A percentile compares a stretch with the other conserved stretches of the same genome.
Evolutionary conservation across 192 early-diverging fungal species (phyloP).

Genomic region (Backusella tuberculispora): DNA sequence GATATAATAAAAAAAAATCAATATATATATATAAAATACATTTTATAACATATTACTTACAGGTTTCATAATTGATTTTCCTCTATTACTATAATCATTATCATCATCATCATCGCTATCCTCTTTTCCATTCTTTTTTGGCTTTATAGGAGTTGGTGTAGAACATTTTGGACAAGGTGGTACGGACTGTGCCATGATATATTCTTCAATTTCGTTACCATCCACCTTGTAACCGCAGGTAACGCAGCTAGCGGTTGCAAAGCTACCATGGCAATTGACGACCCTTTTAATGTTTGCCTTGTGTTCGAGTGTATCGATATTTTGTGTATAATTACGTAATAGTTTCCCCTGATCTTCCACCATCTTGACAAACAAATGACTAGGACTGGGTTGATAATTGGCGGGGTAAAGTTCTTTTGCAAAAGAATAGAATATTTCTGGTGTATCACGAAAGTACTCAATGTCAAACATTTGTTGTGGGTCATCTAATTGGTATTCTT

Average conservation of each 20-base stretch:
- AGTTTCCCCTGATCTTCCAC: conserved; percentile 86
- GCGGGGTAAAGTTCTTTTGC: conserved; percentile 88
- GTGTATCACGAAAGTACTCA: conserved; percentile 82
- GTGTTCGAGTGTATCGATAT: conserved; percentile 95
- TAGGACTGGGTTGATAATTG: conserved; percentile 86
- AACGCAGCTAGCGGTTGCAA: conserved; percentile 91
- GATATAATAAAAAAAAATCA: neutral
- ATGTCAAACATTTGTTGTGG: conserved; percentile 98
- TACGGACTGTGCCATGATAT: conserved; percentile 76
- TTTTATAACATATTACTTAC: neutral
- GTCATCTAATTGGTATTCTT: conserved; percentile 90
- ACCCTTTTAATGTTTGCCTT: conserved; percentile 81
- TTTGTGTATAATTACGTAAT: conserved; percentile 95
- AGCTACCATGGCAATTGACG: conserved; percentile 93
- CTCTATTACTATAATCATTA: conserved; percentile 37
- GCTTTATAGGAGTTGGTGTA: neutral
- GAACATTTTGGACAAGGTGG: conserved; percentile 79
- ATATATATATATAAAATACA: neutral
- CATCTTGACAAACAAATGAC: conserved; percentile 88
- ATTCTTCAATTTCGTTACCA: conserved; percentile 80
- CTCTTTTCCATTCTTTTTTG: conserved; percentile 36
- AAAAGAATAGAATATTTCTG: conserved; percentile 96
- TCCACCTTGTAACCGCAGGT: conserved; percentile 76
- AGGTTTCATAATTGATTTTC: conserved; percentile 83
- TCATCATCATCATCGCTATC: conserved; percentile 62